Evolutionary conservation across 2,329 filamentous ascomycete genomes (phyloP), one percentile per base, ranked within the genome.

Genomic region (Rhytidhysteron rufulum): DNA sequence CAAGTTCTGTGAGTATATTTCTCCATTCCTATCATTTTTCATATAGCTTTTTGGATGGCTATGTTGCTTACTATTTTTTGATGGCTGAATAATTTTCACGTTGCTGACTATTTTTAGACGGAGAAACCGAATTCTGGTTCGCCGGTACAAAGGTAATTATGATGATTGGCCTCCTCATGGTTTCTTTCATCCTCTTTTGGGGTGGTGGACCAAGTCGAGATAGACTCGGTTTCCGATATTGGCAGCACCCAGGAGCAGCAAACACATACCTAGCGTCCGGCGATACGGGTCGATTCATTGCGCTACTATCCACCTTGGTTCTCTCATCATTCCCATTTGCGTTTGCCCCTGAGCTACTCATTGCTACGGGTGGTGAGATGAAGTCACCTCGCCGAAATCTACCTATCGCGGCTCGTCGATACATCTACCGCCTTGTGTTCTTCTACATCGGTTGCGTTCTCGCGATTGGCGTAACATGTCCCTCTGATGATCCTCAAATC

Each of bases 401-500:
- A 5, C 79, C 79, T 13, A 75, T 68, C 15, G 80, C 79, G 2
- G 76, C 75, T 0, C 70, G 74, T n/a, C 70, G 75, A 7, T 80
- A 77, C 57, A 79, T 82, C 60, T 80, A 74, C 56, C 79, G 80
- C 10, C 67, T 83, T n/a, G 63, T 81, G 11, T 69, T 81, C 58
- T 81, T 83, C 67, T 82, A 82, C 55, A 67, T 82, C 38, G 61
- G 75, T 5, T 71, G 69, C 3, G 73, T 79, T 1, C 62, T 83
- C 2, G 74, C 76, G n/a, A 82, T 83, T 37, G 75, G 78, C 25
- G 72, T 83, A 22, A 79, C 79, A 39, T 77, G 75, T 46, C 77
- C 77, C 0, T 79, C 71, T 21, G 64, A 79, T 44, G 72, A 78
- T 41, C 44, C 59, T 1, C 64, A 64, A 2, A 67, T 83, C 25